Evolutionary conservation across 352 stramenopile genomes (phyloP), one percentile per base, ranked within the genome.

Genomic region (Pythium oligandrum): DNA sequence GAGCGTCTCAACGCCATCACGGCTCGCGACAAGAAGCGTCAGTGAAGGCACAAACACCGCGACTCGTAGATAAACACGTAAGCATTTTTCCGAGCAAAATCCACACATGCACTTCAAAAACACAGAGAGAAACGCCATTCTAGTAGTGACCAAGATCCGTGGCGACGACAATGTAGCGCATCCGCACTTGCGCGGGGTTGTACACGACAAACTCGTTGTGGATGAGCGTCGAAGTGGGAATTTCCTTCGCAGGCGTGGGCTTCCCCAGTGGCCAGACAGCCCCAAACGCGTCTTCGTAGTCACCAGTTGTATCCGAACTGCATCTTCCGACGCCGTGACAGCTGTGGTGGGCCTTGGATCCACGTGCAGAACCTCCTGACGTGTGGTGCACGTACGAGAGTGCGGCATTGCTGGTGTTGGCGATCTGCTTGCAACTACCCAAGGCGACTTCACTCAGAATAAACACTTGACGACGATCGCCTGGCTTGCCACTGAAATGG

Each of bases 1-100:
- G 94, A 99, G 67, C 84, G 97, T 10, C 76, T 99, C 6, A 87
- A 81, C 42, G 95, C 93, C n/a, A 98, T 99, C 55, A 68, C 69
- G 1, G 61, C 54, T 3, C 61, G 73, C 39, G 74, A 68, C 10
- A 88, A 87, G 69, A 88, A 90, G 57, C 65, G 63, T 26, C 54
- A 80, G 64, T 87, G 71, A 66, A 44, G 9, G 3, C 17, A 26
- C 17, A 40, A 53, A 53, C 48, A 11, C 26, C n/a, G 33, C 17
- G 39, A 55, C 49, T 38, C 17, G 42, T 26, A 26, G 17, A 26
- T 26, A 26, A 26, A 26, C 17, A 26, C 17, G 17, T 26, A 26
- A 26, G 17, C 17, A 26, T 26, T 26, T 26, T 26, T 26, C 17
- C 17, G 17, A 26, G 17, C 17, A 26, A 26, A 26, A 26, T 26